Evolutionary conservation across 2,329 filamentous ascomycete species (phyloP).

Genomic region (Beauveria asiatica): DNA sequence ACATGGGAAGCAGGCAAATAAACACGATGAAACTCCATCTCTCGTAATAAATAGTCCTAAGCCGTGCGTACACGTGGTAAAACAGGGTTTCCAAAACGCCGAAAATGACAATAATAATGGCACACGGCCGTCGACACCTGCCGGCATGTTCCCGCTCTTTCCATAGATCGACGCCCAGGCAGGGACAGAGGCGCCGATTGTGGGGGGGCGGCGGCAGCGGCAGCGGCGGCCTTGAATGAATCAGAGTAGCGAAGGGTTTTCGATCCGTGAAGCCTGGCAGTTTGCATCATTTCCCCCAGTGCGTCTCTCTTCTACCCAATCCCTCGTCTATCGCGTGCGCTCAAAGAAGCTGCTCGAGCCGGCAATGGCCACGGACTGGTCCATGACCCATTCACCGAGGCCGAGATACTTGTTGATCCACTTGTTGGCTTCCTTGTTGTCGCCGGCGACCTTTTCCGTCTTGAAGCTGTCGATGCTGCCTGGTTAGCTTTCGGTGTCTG

Average conservation of each 20-base stretch:
- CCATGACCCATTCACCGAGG: constrained; percentile 96
- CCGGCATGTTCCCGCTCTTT: not conserved
- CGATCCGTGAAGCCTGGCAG: not conserved
- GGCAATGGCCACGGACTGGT: constrained; percentile 88
- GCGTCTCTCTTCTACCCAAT: not conserved
- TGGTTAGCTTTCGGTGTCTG: constrained; percentile 12
- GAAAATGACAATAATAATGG: not conserved
- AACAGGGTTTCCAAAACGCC: not conserved
- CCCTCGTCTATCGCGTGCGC: constrained; percentile 59
- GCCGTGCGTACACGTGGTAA: not conserved
- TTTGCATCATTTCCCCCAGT: not conserved
- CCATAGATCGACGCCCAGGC: not conserved
- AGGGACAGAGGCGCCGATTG: not conserved
- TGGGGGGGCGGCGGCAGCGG: not conserved
- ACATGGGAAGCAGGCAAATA: not conserved
- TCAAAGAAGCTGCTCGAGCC: constrained; percentile 87
- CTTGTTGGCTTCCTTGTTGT: constrained; percentile 72
- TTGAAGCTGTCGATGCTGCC: constrained; percentile 60
- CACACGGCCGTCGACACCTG: not conserved
- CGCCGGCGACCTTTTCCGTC: constrained; percentile 69
- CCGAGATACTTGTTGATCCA: constrained; percentile 94
- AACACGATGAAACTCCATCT: constrained; percentile 1
- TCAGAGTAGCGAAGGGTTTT: constrained; percentile 1
- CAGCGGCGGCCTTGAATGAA: not conserved
- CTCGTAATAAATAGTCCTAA: constrained; percentile 3